A percentile compares a stretch with the other conserved stretches of the same genome.
Evolutionary conservation across 345 rosid genomes (phyloP).

Genomic region (Gossypium rotundifolium): DNA sequence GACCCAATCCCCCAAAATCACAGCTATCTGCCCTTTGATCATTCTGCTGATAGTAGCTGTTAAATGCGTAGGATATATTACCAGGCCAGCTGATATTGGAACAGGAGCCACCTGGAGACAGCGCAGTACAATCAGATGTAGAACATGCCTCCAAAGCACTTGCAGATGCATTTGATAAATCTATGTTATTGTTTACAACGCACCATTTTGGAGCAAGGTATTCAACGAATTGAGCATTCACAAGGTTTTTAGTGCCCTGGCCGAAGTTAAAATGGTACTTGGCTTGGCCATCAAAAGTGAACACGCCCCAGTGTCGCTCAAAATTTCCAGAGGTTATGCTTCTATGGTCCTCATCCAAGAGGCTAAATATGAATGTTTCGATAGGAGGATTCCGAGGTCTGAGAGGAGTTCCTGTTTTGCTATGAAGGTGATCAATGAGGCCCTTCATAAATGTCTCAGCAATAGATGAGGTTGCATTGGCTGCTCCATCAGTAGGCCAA

Average conservation of each 20-base stretch:
- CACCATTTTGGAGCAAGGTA: conserved; percentile 87
- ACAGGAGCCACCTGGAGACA: conserved; percentile 77
- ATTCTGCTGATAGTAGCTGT: conserved; percentile 81
- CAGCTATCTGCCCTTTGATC: conserved; percentile 72
- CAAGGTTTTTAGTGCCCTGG: conserved; percentile 43
- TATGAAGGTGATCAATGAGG: conserved; percentile 51
- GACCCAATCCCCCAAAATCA: conserved; percentile 75
- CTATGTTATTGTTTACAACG: conserved; percentile 64
- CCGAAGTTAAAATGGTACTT: conserved; percentile 59
- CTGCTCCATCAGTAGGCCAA: conserved; percentile 93
- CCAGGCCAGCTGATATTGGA: conserved; percentile 66
- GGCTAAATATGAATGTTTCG: conserved; percentile 63
- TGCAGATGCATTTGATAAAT: conserved; percentile 64
- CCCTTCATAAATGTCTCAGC: conserved; percentile 64
- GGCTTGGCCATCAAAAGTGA: conserved; percentile 93
- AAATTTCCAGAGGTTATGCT: conserved; percentile 52
- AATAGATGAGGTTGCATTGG: conserved; percentile 50
- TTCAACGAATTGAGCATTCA: conserved; percentile 60
- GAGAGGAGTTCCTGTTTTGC: conserved; percentile 53
- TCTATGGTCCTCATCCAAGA: conserved; percentile 75
- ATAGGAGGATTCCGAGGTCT: conserved; percentile 48
- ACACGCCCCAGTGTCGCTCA: conserved; percentile 90
- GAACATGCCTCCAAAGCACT: conserved; percentile 59
- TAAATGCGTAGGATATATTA: conserved; percentile 78
- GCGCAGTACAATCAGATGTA: conserved; percentile 58